A percentile compares a stretch with the other conserved stretches of the same genome.
Evolutionary conservation across 371 early-diverging fungal species (phyloP).

Genomic region (Mortierella sp.): DNA sequence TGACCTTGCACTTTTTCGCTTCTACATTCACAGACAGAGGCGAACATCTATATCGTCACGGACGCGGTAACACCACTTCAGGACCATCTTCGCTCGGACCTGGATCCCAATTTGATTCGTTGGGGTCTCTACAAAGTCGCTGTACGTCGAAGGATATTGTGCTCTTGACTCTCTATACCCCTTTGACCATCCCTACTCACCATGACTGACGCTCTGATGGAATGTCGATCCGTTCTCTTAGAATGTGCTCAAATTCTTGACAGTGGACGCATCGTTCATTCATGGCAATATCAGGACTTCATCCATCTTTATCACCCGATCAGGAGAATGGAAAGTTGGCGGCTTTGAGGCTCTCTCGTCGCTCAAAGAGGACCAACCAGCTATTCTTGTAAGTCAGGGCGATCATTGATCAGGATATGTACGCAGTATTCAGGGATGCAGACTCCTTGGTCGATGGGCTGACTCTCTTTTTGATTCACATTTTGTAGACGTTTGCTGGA

Average conservation of each 20-base stretch:
- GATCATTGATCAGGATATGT: too few relatives aligned
- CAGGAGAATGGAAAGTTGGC: slow-evolving; percentile 95
- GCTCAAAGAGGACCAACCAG: slow-evolving; percentile 76
- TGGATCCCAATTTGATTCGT: slow-evolving; percentile 72
- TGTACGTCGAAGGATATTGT: too few relatives aligned
- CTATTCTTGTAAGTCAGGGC: slow-evolving; percentile 62
- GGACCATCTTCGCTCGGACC: slow-evolving; percentile 61
- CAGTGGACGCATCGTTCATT: slow-evolving; percentile 84
- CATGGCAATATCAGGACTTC: slow-evolving; percentile 86
- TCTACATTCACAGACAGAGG: slow-evolving; percentile 69
- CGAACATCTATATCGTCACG: slow-evolving; percentile 91
- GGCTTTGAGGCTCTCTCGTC: slow-evolving; percentile 86
- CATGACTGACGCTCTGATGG: too few relatives aligned
- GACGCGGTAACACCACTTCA: slow-evolving; percentile 85
- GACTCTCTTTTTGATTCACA: too few relatives aligned
- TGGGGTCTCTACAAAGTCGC: slow-evolving; percentile 94
- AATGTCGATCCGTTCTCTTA: too few relatives aligned
- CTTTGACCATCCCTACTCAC: too few relatives aligned
- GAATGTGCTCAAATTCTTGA: slow-evolving; percentile 88
- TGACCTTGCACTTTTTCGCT: slow-evolving; percentile 2
- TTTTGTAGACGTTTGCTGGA: slow-evolving; percentile 72
- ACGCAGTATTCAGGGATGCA: too few relatives aligned
- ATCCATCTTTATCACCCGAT: slow-evolving; percentile 86
- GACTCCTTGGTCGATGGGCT: too few relatives aligned
- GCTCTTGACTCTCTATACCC: too few relatives aligned